Evolutionary conservation across 2,329 filamentous ascomycete genomes (phyloP), one percentile per base, ranked within the genome.

Genomic region (Uncinocarpus reesii): DNA sequence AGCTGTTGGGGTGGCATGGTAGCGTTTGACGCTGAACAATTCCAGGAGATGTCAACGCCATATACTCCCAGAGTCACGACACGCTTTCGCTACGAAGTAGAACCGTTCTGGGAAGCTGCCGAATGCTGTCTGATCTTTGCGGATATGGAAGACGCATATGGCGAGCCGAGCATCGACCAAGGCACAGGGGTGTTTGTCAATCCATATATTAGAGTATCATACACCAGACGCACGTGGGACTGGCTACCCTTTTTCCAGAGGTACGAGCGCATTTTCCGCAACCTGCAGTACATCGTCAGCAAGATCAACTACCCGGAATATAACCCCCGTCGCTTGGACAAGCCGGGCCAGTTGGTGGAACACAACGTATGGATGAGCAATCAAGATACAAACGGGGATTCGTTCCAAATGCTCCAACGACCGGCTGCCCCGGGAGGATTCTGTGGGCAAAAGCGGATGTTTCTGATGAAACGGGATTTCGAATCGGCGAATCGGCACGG

Each of bases 1-100:
- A 52, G 50, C 26, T 52, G 50, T 35, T 52, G 50, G 50, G 50
- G 50, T 3, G 50, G 50, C 2, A 48, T 52, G 50, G 45, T 28
- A 3, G 41, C 50, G 3, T 52, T 52, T 42, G 50, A 52, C 16
- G 50, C 50, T 24, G 10, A 26, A 31, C 4, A 29, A 7, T 49
- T 52, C 16, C 36, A 42, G 29, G 21, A 10, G 10, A 36, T 21
- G 20, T 24, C n/a, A 10, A 43, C 15, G 11, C 10, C 7, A 18
- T 20, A 41, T 37, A 24, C 34, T 11, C 23, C 26, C 13, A 16
- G 15, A 20, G 7, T 28, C 4, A 23, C 15, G 13, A 11, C n/a
- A 29, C 40, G 34, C 28, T 52, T 15, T 36, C 41, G 20, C 11
- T 42, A 42, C 31, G 28, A 16, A 3, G 34, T 46, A 4, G 50